These are phyloP conservation scores for Nitzschia sp. DNA, from an alignment of 108 stramenopile genomes.

Conservation along the genomic window DNA sequence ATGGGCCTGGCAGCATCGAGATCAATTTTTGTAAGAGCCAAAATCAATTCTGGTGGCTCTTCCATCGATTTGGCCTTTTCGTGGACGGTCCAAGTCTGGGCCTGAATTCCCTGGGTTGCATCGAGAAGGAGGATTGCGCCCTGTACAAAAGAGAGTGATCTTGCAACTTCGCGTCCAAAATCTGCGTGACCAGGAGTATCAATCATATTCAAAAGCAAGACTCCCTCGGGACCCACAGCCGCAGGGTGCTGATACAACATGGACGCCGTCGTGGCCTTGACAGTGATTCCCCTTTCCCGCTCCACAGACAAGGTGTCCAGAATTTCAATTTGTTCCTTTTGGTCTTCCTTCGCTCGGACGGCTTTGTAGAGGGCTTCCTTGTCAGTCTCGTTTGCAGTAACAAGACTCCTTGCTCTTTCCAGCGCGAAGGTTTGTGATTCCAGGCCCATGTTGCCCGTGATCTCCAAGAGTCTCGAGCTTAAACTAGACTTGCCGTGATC, in stretches of 20 bases:
- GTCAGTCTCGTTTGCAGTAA: not conserved
- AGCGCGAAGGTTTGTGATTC: constrained; percentile 65
- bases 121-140: constrained; percentile 95
- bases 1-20: constrained; percentile 83
- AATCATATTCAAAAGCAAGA: constrained; percentile 88
- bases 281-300: constrained; percentile 95
- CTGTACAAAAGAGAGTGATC: constrained; percentile 92
- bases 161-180: constrained; percentile 92
- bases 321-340: constrained; percentile 86
- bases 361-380: constrained; percentile 9
- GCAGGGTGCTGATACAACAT: constrained; percentile 90
- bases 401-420: constrained; percentile 22
- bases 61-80: constrained; percentile 86
- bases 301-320: constrained; percentile 97
- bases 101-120: constrained; percentile 95
- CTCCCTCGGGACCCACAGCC: constrained; percentile 66
- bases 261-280: constrained; percentile 96
- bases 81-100: constrained; percentile 95
- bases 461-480: constrained; percentile 81
- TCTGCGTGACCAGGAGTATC: constrained; percentile 98
- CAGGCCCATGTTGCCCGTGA: constrained; percentile 80
- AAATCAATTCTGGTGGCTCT: constrained; percentile 53
- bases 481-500: constrained; percentile 95
- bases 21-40: constrained; percentile 96
- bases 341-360: constrained; percentile 6